Evolutionary conservation across 805 yeast species (phyloP).

Genomic region (Saccharomycopsis fibuligera): DNA sequence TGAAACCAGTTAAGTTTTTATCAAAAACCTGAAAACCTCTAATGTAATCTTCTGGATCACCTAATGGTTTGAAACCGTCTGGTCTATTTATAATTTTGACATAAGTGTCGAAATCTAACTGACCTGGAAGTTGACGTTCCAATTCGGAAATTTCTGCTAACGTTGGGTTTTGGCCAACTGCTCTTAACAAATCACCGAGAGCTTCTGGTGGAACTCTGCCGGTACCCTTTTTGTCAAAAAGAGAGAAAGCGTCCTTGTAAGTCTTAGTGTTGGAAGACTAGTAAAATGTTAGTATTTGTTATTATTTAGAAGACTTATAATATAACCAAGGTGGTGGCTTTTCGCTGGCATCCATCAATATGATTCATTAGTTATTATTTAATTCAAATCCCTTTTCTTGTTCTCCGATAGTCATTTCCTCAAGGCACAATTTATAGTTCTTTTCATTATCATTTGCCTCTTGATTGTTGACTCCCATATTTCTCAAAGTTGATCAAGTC

Average conservation of each 20-base stretch:
- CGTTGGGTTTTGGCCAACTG: slow-evolving; percentile 98
- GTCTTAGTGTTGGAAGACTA: slow-evolving; percentile 31
- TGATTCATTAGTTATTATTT: no score
- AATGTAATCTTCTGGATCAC: slow-evolving; percentile 81
- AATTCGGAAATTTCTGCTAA: slow-evolving; percentile 72
- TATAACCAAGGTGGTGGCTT: no score
- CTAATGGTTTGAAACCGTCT: slow-evolving; percentile 80
- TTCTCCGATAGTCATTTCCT: no score
- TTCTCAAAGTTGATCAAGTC: no score
- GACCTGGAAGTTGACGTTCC: slow-evolving; percentile 34
- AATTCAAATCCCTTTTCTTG: no score
- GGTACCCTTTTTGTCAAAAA: slow-evolving; percentile 93
- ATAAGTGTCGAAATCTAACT: slow-evolving; percentile 68
- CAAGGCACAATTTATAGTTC: no score
- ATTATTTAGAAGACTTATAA: no score
- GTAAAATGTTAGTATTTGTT: no score
- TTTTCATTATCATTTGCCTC: no score
- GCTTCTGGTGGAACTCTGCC: slow-evolving; percentile 81
- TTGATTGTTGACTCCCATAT: no score
- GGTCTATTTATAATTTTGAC: slow-evolving; percentile 75
- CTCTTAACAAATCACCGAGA: slow-evolving; percentile 89
- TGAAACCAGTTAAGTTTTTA: slow-evolving; percentile 90
- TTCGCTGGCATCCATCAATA: no score
- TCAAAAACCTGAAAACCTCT: slow-evolving; percentile 95
- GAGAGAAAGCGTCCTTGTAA: slow-evolving; percentile 89